These are phyloP conservation scores for Colletotrichum sojae DNA, from an alignment of 2,329 filamentous ascomycete species.

Conservation along the genomic window DNA sequence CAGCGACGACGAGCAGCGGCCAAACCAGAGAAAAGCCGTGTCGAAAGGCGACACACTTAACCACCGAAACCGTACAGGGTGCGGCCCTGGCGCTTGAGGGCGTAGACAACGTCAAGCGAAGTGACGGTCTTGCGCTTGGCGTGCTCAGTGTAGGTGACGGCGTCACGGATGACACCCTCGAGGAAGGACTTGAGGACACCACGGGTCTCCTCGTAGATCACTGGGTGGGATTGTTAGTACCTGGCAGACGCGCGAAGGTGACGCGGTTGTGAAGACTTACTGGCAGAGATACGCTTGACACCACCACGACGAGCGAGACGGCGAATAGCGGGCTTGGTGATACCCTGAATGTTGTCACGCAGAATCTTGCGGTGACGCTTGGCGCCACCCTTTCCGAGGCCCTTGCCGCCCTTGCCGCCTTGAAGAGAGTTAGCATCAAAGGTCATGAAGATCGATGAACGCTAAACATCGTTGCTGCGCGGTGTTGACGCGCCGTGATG, in stretches of 20 bases:
- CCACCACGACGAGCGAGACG: constrained; percentile 99
- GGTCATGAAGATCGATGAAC: neutral
- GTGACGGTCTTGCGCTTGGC: constrained; percentile 87
- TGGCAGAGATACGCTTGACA: constrained; percentile 99
- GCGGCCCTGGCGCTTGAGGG: constrained; percentile 78
- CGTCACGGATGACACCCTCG: constrained; percentile 82
- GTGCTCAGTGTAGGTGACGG: constrained; percentile 84
- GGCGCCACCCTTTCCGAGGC: constrained; percentile 97
- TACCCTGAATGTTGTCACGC: constrained; percentile 99
- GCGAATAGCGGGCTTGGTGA: constrained; percentile 98
- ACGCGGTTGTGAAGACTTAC: constrained; percentile 62
- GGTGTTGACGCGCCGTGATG: neutral
- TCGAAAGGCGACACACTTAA: constrained; percentile 63
- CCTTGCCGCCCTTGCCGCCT: constrained; percentile 98
- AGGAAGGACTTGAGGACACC: constrained; percentile 85
- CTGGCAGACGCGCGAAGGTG: neutral
- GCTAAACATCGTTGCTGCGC: neutral
- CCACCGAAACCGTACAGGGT: constrained; percentile 93
- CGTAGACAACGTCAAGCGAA: constrained; percentile 77
- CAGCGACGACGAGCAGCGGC: neutral
- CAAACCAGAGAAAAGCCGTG: constrained; percentile 2
- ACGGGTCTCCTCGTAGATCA: constrained; percentile 86
- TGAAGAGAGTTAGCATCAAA: constrained; percentile 39
- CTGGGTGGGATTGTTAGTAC: constrained; percentile 51
- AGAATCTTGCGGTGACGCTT: constrained; percentile 99